These are phyloP conservation scores for Aspergillus neoniger DNA, from an alignment of 2,329 filamentous ascomycete genomes.

Conservation along the genomic window DNA sequence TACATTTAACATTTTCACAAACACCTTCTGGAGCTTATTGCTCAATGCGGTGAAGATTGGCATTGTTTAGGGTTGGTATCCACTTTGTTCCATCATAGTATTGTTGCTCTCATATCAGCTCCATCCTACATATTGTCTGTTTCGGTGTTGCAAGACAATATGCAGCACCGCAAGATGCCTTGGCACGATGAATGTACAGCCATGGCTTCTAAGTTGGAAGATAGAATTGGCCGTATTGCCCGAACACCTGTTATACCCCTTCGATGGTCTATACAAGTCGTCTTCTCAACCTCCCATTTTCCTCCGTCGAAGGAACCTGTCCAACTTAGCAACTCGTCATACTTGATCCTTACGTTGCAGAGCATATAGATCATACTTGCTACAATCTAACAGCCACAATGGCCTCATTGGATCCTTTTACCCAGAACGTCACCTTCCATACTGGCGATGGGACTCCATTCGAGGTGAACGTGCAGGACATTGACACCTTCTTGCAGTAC, in stretches of 20 bases:
- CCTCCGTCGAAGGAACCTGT: background rate
- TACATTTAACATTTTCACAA: background rate
- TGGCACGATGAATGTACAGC: conserved; percentile 1
- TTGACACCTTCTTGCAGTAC: conserved; percentile 53
- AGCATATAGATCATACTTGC: background rate
- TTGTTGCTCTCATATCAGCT: conserved; percentile 12
- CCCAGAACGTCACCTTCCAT: conserved; percentile 54
- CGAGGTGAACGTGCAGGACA: conserved; percentile 41
- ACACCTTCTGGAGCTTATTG: background rate
- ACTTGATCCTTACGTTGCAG: background rate
- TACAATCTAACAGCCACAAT: conserved; percentile 9
- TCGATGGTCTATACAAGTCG: conserved; percentile 15
- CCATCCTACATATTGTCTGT: conserved; percentile 31
- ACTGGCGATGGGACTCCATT: conserved; percentile 48
- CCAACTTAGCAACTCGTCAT: background rate
- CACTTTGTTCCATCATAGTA: conserved; percentile 3
- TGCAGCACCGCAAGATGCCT: conserved; percentile 10
- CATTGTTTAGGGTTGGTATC: conserved; percentile 13
- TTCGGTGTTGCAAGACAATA: conserved; percentile 24
- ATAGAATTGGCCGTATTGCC: background rate
- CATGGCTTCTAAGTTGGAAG: background rate
- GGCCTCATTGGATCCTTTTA: conserved; percentile 51
- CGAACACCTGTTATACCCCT: background rate
- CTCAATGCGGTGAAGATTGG: background rate
- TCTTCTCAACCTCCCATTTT: background rate